A percentile compares a stretch with the other conserved stretches of the same genome.
These are phyloP conservation scores for Baorangia bicolor DNA, from an alignment of 768 basidiomycete species.

Conservation along the genomic window DNA sequence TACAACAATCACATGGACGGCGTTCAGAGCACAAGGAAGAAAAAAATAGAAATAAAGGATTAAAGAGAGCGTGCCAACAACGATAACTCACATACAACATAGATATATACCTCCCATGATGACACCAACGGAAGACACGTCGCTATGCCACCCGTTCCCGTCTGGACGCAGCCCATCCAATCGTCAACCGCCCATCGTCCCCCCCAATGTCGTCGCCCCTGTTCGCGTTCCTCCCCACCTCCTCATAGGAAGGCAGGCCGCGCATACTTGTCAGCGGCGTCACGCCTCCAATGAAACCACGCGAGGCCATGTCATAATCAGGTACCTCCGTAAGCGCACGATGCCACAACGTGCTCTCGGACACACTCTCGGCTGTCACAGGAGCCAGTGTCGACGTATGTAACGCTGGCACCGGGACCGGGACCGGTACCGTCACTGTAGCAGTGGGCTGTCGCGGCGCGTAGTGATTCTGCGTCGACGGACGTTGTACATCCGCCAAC, in stretches of 20 bases:
- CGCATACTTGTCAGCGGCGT: conserved; percentile 73
- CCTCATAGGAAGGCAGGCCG: conserved; percentile 87
- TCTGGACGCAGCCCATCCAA: background rate
- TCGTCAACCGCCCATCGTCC: conserved; percentile 12
- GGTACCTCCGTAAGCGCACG: conserved; percentile 78
- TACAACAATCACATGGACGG: background rate
- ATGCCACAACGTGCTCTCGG: conserved; percentile 45
- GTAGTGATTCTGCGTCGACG: background rate
- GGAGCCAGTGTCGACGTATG: conserved; percentile 4
- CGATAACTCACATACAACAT: background rate
- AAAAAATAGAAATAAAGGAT: background rate
- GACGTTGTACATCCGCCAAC: too few relatives aligned
- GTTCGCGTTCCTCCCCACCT: conserved; percentile 38
- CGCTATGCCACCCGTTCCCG: background rate
- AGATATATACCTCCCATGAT: background rate
- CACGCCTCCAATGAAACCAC: conserved; percentile 91
- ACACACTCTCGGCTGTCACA: conserved; percentile 18
- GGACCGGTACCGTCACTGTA: background rate
- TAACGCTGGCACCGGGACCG: background rate
- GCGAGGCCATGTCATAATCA: conserved; percentile 78
- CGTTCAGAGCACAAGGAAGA: background rate
- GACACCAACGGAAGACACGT: background rate
- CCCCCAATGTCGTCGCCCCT: background rate
- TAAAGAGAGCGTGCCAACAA: background rate
- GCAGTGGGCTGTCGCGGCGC: background rate